Evolutionary conservation across 352 stramenopile species (phyloP), one percentile per base, ranked within the genome.

Genomic region (Phytophthora macrochlamydospora): DNA sequence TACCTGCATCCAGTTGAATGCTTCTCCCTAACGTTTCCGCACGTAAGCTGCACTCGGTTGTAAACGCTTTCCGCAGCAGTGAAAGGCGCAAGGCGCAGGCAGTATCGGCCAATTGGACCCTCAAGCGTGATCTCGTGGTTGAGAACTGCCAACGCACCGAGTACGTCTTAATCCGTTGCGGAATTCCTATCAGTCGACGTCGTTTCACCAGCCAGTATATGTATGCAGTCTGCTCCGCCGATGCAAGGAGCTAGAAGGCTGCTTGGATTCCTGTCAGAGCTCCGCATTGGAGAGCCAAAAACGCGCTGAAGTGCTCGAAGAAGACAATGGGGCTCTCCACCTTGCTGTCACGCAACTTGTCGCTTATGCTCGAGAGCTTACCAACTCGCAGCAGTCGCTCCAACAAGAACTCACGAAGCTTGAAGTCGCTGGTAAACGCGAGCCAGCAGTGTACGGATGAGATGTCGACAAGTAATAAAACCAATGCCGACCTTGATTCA

Each of bases 51-150:
- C 56, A 59, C 2, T 49, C 46, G 14, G 49, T 89, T n/a, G 61
- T 74, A 3, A 64, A 69, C 5, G 71, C 69, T 13, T 67, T 88
- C 29, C 60, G 62, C 13, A 75, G 55, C 40, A 85, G 75, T 43
- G 62, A 85, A 48, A 74, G 70, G 60, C 70, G 75, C 38, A 85
- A 83, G 62, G 62, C 51, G 7, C 69, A 77, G 13, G 70, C 67
- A 2, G 44, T 81, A 29, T 69, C 63, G 0, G 57, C 71, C n/a
- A 76, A 65, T 14, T 64, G 65, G 32, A 62, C 53, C 33, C 63
- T 91, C 31, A 88, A 86, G 62, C 78, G 80, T 35, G 64, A 79
- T 13, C 59, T 91, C 35, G 75, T 90, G n/a, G 18, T 83, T 53
- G 79, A 88, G 53, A 69, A 72, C 30, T 87, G 78, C 35, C 79